Base-by-base conservation (phyloP, 768 basidiomycete genomes). In the Mycena kentingensis region DNA sequence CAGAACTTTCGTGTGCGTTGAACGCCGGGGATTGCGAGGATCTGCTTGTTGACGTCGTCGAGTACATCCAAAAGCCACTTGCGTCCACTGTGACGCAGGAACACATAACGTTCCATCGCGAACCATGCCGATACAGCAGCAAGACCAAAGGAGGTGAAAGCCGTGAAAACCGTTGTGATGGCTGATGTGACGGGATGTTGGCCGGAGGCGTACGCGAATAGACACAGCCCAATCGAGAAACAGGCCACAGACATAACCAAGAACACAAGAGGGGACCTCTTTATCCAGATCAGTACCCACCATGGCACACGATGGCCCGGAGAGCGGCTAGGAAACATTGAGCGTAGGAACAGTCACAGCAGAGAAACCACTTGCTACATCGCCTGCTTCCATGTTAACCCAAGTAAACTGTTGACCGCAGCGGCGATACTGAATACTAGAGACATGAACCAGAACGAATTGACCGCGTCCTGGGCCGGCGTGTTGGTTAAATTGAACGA, bases 231-330 rank as follows among this genome's bases (percentile, higher is more conserved):
- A 35, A 87, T 77, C 1, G 87, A 90, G 69, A 92, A 92, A 68
- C 85, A 87, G 34, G 87, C 87, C 38, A 91, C 88, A 47, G 90
- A 89, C 66, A 91, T 76, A 53, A 91, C 88, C 39, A 91, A 80
- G 72, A 91, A 90, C 55, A 90, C 86, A 28, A 92, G 75, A 13
- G 89, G 89, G 5, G 88, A 88, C 29, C 88, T 76, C 65, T 90
- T 91, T 72, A 91, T 91, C 89, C 88, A 92, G 60, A 91, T 90
- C 50, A 88, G 70, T 37, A 88, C 85, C 86, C 87, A 88, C 87
- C 87, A 88, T 1, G 87, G 87, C 36, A 88, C 85, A 47, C 84
- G 82, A 66, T 88, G 81, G 8, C 84, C 82, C 18, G 87, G 87
- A 31, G 85, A 87, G 48, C 87, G 87, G 64, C 87, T 88, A 45